These are phyloP conservation scores for Aspergillus hancockii DNA, from an alignment of 495 filamentous ascomycete species.

Conservation along the genomic window DNA sequence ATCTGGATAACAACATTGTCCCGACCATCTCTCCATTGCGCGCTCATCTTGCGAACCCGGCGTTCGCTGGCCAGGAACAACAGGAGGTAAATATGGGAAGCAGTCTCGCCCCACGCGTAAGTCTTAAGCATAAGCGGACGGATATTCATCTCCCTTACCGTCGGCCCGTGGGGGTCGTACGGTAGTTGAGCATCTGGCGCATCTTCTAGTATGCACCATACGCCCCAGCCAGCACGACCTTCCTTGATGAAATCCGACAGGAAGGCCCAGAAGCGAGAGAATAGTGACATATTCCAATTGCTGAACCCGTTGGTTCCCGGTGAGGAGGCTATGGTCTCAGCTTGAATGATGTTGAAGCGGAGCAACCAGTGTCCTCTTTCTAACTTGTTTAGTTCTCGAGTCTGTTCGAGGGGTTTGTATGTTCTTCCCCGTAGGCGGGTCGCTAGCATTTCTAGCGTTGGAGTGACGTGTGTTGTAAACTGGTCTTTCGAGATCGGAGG, in stretches of 20 bases:
- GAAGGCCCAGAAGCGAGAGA: slow-evolving; percentile 60
- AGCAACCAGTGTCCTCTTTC: slow-evolving; percentile 74
- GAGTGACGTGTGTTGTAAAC: slow-evolving; percentile 56
- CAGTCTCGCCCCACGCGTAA: slow-evolving; percentile 67
- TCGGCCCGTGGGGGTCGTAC: slow-evolving; percentile 14
- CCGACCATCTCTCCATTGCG: slow-evolving; percentile 58
- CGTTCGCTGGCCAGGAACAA: slow-evolving; percentile 64
- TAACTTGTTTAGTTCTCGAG: slow-evolving; percentile 50
- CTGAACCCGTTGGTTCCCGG: neutral
- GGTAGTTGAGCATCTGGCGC: slow-evolving; percentile 10
- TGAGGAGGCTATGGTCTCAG: slow-evolving; percentile 4
- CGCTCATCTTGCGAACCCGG: slow-evolving; percentile 51
- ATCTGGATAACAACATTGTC: slow-evolving; percentile 53
- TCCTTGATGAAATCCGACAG: slow-evolving; percentile 57
- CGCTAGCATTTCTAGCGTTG: slow-evolving; percentile 53
- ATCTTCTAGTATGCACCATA: slow-evolving; percentile 53
- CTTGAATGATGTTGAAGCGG: slow-evolving; percentile 34
- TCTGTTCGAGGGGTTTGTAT: slow-evolving; percentile 53
- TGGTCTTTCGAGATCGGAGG: slow-evolving; percentile 41
- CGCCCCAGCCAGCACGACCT: slow-evolving; percentile 67
- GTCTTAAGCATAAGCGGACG: slow-evolving; percentile 46
- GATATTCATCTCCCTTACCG: neutral
- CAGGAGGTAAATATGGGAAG: slow-evolving; percentile 63
- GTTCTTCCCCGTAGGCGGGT: slow-evolving; percentile 48
- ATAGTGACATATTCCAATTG: slow-evolving; percentile 30